Conservation (phyloP, 2,329 filamentous ascomycete genomes). For the Trichoderma sp. region DNA sequence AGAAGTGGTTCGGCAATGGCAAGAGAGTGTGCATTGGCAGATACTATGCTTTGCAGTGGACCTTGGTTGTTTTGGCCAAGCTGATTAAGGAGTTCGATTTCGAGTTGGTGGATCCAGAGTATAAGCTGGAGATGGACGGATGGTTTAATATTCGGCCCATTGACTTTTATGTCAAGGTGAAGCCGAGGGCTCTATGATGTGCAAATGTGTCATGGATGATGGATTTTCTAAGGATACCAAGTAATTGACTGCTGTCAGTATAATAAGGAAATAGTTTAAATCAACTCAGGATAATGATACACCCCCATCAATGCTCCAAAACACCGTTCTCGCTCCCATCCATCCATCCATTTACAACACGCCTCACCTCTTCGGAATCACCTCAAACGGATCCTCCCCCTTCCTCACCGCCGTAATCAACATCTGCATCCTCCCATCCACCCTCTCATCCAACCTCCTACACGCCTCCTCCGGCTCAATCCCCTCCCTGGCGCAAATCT, state of each 20-base stretch:
- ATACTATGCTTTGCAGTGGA: conserved; percentile 49
- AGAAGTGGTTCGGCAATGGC: conserved; percentile 52
- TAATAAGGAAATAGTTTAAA: not conserved
- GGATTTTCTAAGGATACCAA: not conserved
- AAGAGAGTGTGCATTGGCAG: conserved; percentile 52
- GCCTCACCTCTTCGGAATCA: conserved; percentile 20
- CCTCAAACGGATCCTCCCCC: conserved; percentile 25
- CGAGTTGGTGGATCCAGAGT: conserved; percentile 39
- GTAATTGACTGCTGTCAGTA: not conserved
- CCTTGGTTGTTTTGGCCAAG: conserved; percentile 40
- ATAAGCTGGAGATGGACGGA: conserved; percentile 45
- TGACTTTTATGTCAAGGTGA: conserved; percentile 44
- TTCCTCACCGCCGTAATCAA: conserved; percentile 24
- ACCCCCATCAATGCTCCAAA: not conserved
- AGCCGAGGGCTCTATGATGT: conserved; percentile 31
- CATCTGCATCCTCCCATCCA: conserved; percentile 28
- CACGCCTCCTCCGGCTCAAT: conserved; percentile 18
- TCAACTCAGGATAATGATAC: not conserved
- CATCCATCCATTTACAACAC: not conserved
- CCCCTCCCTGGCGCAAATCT: conserved; percentile 18
- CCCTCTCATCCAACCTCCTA: conserved; percentile 22
- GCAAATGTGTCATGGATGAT: not conserved
- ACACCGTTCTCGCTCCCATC: not conserved
- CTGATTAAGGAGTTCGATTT: conserved; percentile 47
- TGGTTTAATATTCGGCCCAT: conserved; percentile 53